Evolutionary conservation across 345 rosid species (phyloP), one percentile per base, ranked within the genome.

Genomic region (Triadica sebifera): DNA sequence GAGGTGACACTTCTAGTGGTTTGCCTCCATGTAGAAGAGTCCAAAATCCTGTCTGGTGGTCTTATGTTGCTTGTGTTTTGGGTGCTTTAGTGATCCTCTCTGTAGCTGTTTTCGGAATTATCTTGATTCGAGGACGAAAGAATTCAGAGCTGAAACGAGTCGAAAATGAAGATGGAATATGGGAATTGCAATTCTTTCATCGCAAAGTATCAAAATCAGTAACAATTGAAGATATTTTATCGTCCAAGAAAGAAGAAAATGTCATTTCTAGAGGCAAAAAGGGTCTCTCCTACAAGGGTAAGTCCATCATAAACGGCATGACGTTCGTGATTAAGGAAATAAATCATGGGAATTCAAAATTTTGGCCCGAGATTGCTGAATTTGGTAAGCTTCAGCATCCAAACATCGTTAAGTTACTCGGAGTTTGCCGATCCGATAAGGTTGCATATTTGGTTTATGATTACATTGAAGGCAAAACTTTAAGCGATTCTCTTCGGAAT

Each of bases 101-200:
- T 52, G 55, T 80, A 5, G 72, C 76, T 43, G 83, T 80, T 73
- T 86, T 75, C 12, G 83, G 70, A 3, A 9, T 81, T 63, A 61
- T 77, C 9, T 25, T 85, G n/a, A 49, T 88, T 45, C 81, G 86
- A 49, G 78, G 81, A 50, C 78, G 58, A 69, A 86, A 78, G 22
- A 69, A 39, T 52, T 75, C 81, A 34, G 79, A 77, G 69, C 75
- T 79, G 12, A 85, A 88, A 81, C 83, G 87, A 78, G 85, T 86
- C 12, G 92, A 94, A 73, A 85, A 81, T 22, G 89, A 85, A 81
- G 87, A 88, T 49, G 96, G 94, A 22, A 78, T 75, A 4, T 92
- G 96, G 91, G 94, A 92, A 37, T 72, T 89, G 69, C 88, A 80
- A n/a, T 75, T 85, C 77, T 92, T 86, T 59, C 84, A 88, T 65